These are phyloP conservation scores for Eremothecium gossypii DNA, from an alignment of 1,139 yeast species.

Conservation along the genomic window DNA sequence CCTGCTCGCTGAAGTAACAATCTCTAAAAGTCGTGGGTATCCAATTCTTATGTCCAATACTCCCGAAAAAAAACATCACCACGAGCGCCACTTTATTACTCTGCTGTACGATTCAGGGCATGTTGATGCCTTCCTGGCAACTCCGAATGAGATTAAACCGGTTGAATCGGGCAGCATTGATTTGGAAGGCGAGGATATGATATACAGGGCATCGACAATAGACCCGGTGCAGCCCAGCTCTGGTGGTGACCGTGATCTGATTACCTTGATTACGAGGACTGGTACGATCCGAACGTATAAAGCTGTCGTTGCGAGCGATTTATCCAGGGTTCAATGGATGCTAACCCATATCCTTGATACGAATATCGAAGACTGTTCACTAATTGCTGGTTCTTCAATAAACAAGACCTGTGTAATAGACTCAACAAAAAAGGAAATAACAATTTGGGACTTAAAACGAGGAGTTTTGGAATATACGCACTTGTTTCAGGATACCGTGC, in stretches of 20 bases:
- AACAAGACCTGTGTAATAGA: conserved; percentile 67
- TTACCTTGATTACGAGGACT: conserved; percentile 46
- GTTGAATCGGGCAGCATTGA: conserved; percentile 14
- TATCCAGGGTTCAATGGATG: conserved; percentile 40
- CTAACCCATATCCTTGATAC: conserved; percentile 44
- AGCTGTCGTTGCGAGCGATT: conserved; percentile 28
- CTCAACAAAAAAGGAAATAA: conserved; percentile 39
- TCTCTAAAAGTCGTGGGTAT: conserved; percentile 8
- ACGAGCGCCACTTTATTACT: conserved; percentile 36
- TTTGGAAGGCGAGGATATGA: conserved; percentile 16
- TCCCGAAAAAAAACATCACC: conserved; percentile 35
- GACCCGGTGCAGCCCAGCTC: conserved; percentile 55
- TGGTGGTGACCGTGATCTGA: conserved; percentile 35
- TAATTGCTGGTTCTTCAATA: conserved; percentile 64
- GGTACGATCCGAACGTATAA: conserved; percentile 53
- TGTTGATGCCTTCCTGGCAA: conserved; percentile 28
- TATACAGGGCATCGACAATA: conserved; percentile 47
- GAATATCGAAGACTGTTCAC: conserved; percentile 42
- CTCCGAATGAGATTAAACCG: conserved; percentile 16
- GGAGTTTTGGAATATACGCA: conserved; percentile 59
- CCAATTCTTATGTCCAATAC: conserved; percentile 39
- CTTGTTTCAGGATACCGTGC: conserved; percentile 28
- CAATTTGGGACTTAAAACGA: conserved; percentile 70
- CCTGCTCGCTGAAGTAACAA: conserved; percentile 1
- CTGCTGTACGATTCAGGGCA: conserved; percentile 32